Evolutionary conservation across 108 stramenopile species (phyloP), one percentile per base, ranked within the genome.

Genomic region (Aurantiochytrium sp.): DNA sequence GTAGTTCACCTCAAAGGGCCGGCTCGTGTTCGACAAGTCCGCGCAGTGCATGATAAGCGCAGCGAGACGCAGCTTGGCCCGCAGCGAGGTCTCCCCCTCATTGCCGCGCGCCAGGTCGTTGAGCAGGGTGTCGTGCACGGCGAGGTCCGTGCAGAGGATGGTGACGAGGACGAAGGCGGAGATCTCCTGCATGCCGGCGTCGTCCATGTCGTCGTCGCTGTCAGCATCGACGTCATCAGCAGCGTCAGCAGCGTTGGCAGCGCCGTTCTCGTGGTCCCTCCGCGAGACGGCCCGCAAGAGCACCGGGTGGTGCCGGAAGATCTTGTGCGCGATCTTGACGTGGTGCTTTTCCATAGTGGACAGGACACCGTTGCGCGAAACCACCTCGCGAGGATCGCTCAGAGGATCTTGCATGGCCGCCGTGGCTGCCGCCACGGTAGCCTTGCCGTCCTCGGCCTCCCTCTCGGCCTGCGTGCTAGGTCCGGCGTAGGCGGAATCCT

Each of bases 131-230:
- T 81, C 45, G 39, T 81, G 73, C 39, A 81, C 73, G 19, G 42
- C 73, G 10, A 81, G 73, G 24, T 81, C 73, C 45, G 73, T 81
- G 73, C 73, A 81, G 19, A 81, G 73, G 32, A 81, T 81, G 45
- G 45, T 48, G 45, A 48, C 42, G 10, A 81, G 45, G 17, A 81
- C 73, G 73, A 22, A 48, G 42, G 73, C 73, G 12, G 73, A 81
- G 12, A 81, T 42, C 12, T 48, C 27, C 2, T 65, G 59, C 59
- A 27, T 27, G 34, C 59, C 24, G 32, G 32, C 59, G 8, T 65
- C 59, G n/a, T n/a, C n/a, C n/a, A n/a, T n/a, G n/a, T n/a, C n/a
- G n/a, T n/a, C n/a, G n/a, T n/a, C n/a, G n/a, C n/a, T n/a, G n/a
- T n/a, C n/a, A n/a, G n/a, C n/a, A n/a, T n/a, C n/a, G n/a, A n/a